These are phyloP conservation scores for Yamadazyma triangularis DNA, from an alignment of 1,139 yeast genomes.

Conservation along the genomic window DNA sequence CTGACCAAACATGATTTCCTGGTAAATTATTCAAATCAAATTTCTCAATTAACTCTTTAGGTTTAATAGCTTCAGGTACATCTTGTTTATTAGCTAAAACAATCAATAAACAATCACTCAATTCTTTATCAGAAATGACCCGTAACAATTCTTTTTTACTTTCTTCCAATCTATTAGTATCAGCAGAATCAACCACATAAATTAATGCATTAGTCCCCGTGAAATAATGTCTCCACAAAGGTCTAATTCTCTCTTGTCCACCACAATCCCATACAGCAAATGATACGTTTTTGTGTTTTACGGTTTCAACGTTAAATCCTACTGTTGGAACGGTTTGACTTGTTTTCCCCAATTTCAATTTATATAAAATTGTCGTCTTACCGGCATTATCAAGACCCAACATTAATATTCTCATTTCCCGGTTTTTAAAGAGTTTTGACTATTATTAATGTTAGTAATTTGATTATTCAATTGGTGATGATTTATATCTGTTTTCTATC, in stretches of 20 bases:
- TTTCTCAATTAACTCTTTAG: constrained; percentile 59
- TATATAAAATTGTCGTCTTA: constrained; percentile 74
- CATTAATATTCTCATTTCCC: constrained; percentile 74
- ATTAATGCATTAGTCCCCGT: constrained; percentile 93
- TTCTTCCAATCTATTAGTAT: constrained; percentile 66
- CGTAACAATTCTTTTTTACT: constrained; percentile 75
- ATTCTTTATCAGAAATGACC: constrained; percentile 75
- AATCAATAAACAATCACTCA: constrained; percentile 70
- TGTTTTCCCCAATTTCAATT: constrained; percentile 68
- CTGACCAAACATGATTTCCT: constrained; percentile 65
- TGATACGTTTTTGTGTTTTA: constrained; percentile 78
- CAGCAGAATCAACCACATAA: constrained; percentile 84
- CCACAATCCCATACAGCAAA: constrained; percentile 98
- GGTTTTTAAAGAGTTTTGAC: constrained; percentile 57
- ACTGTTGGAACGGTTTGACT: constrained; percentile 89
- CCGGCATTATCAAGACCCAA: constrained; percentile 92
- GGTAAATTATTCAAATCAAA: constrained; percentile 52
- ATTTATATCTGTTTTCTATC: too few species aligned
- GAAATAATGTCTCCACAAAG: constrained; percentile 92
- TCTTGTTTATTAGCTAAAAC: constrained; percentile 94
- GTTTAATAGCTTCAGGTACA: constrained; percentile 55
- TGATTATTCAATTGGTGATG: too few species aligned
- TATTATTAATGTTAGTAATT: too few species aligned
- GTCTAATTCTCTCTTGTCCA: constrained; percentile 88
- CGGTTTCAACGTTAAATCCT: constrained; percentile 92